Conservation (phyloP, 208 protist genomes). For the Crithidia acanthocephali region DNA sequence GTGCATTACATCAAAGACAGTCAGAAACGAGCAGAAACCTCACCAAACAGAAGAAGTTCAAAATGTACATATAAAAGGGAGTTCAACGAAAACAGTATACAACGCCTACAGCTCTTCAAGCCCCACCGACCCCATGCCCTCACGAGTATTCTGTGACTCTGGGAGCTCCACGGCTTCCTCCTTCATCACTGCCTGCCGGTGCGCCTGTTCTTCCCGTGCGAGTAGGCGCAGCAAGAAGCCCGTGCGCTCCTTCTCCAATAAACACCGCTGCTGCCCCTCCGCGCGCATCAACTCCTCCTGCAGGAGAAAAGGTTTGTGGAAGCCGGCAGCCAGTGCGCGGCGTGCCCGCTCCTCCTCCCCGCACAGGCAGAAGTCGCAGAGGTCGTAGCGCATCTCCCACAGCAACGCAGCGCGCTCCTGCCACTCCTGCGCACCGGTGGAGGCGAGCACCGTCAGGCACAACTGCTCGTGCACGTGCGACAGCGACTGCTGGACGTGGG, state of each 20-base stretch:
- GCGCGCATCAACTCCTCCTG: slow-evolving; percentile 30
- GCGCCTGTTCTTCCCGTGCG: slow-evolving; percentile 13
- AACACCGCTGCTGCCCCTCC: slow-evolving; percentile 25
- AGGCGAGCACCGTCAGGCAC: slow-evolving; percentile 18
- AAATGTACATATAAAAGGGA: too few relatives aligned
- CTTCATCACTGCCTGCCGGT: neutral
- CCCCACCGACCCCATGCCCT: neutral
- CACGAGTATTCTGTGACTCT: neutral
- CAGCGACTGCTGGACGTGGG: slow-evolving; percentile 10
- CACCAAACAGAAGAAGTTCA: too few relatives aligned
- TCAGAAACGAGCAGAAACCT: too few relatives aligned
- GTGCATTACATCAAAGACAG: slow-evolving; percentile 4
- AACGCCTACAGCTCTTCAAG: neutral
- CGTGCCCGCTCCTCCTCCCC: slow-evolving; percentile 25
- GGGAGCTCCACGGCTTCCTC: neutral
- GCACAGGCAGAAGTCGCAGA: slow-evolving; percentile 37
- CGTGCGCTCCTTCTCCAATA: slow-evolving; percentile 25
- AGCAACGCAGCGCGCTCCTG: slow-evolving; percentile 47
- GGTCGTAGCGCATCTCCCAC: slow-evolving; percentile 62
- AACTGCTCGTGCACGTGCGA: slow-evolving; percentile 5
- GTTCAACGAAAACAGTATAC: too few relatives aligned
- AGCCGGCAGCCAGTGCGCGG: slow-evolving; percentile 7
- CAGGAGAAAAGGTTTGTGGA: slow-evolving; percentile 21
- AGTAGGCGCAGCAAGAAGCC: slow-evolving; percentile 29
- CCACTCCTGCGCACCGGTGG: slow-evolving; percentile 43